Base-by-base conservation (phyloP, 306 rosid genomes). In the Mimosa bimucronata region DNA sequence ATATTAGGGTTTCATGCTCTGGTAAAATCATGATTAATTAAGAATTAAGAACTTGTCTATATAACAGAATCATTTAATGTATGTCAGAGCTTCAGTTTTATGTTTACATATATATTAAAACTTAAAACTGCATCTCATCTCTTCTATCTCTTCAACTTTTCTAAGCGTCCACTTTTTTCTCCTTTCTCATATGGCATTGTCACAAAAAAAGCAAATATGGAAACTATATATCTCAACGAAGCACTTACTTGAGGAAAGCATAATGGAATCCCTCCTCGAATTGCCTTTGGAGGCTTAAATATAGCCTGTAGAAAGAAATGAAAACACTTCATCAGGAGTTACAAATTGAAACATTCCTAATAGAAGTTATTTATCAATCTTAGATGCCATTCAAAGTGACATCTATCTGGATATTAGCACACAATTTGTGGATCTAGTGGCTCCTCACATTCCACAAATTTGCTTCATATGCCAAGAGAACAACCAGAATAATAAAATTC, bases 231-330 rank as follows among this genome's bases (percentile, higher is more conserved):
- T 68, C 6, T 67, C 21, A 62, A 73, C 85, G 50, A 76, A 86
- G 73, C 67, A 85, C 94, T 71, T 86, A 95, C 98, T 79, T 95
- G 99, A 34, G 99, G 99, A 89, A 95, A 95, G 87, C 98, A 95
- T 73, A 95, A 73, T 37, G 99, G 99, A 85, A 95, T 95, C 78
- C 98, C 99, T 80, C 99, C 99, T 45, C 97, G 98, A 80, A 95
- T 95, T 68, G 98, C 82, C 81, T 90, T 93, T 1, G 96, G 97
- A 75, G 97, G 94, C 88, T 89, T 92, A 72, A 88, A 93, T 30
- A 46, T 70, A 82, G 99, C 93, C 99, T 95, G 96, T 90, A 90
- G 28, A 75, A 86, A 70, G 77, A 71, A 82, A 60, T 37, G 26
- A 71, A 57, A 66, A 26, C 31, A 45, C 40, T 25, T 34, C 34